Percentiles rank a stretch among this genome's conserved stretches.
These are phyloP conservation scores for Cucumis melo DNA, from an alignment of 306 rosid genomes.

Conservation along the genomic window DNA sequence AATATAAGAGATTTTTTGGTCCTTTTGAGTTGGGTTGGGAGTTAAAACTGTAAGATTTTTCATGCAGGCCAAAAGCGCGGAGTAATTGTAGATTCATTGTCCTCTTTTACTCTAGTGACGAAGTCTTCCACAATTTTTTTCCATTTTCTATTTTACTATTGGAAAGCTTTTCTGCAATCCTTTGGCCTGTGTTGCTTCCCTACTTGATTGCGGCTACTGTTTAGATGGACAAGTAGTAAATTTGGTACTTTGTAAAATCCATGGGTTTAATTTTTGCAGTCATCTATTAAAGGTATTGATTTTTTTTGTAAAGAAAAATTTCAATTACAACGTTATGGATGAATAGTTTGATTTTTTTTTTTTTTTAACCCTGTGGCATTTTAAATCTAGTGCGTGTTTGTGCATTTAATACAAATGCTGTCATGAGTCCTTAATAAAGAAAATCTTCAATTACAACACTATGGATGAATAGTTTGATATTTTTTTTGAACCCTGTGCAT, in stretches of 20 bases:
- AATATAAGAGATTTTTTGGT: not conserved
- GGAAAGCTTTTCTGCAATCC: not conserved
- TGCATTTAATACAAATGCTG: not conserved
- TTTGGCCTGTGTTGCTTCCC: not conserved
- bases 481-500: not conserved
- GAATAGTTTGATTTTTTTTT: not conserved
- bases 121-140: not conserved
- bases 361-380: not conserved
- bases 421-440: not conserved
- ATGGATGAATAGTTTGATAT: not conserved
- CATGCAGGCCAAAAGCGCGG: not conserved
- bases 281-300: not conserved
- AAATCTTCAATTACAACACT: not conserved
- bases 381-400: not conserved
- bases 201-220: not conserved
- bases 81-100: not conserved
- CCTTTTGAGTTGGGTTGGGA: not conserved
- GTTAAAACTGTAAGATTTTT: not conserved
- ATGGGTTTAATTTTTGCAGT: not conserved
- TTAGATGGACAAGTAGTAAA: not conserved
- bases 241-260: not conserved
- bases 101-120: not conserved
- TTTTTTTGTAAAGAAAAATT: not conserved
- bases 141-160: not conserved
- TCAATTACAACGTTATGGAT: not conserved